Conservation (phyloP, 768 basidiomycete genomes). For the Tulasnella sp. region DNA sequence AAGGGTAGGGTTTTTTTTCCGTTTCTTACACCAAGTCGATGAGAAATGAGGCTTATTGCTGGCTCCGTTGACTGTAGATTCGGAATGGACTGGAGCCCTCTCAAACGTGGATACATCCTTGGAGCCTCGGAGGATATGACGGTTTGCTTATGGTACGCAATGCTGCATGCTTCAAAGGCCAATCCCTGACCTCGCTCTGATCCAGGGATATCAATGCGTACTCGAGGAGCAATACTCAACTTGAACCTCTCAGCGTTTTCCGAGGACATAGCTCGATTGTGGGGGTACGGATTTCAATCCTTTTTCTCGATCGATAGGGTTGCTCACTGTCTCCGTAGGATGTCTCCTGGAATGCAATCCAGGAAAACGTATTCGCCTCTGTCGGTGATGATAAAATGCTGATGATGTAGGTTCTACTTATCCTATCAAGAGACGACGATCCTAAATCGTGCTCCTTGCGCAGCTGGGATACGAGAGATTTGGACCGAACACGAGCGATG, state of each 20-base stretch:
- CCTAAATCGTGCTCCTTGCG: not conserved
- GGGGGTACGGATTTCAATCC: constrained; percentile 55
- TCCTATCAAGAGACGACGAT: not conserved
- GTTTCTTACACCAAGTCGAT: not conserved
- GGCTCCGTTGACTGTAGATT: constrained; percentile 49
- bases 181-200: not conserved
- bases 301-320: not conserved
- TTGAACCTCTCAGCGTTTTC: constrained; percentile 84
- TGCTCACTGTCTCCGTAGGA: constrained; percentile 52
- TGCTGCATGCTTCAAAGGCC: constrained; percentile 17
- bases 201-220: constrained; percentile 89
- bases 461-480: constrained; percentile 76
- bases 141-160: constrained; percentile 79
- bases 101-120: constrained; percentile 76
- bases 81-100: constrained; percentile 88
- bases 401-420: constrained; percentile 63
- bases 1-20: constrained; percentile 71
- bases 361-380: constrained; percentile 84
- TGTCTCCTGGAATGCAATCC: constrained; percentile 87
- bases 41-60: constrained; percentile 34
- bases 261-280: constrained; percentile 88
- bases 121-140: constrained; percentile 96
- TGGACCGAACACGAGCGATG: constrained; percentile 56
- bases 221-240: constrained; percentile 64
- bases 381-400: constrained; percentile 95